These are phyloP conservation scores for Amanita brunnescens DNA, from an alignment of 768 basidiomycete species.

Conservation along the genomic window DNA sequence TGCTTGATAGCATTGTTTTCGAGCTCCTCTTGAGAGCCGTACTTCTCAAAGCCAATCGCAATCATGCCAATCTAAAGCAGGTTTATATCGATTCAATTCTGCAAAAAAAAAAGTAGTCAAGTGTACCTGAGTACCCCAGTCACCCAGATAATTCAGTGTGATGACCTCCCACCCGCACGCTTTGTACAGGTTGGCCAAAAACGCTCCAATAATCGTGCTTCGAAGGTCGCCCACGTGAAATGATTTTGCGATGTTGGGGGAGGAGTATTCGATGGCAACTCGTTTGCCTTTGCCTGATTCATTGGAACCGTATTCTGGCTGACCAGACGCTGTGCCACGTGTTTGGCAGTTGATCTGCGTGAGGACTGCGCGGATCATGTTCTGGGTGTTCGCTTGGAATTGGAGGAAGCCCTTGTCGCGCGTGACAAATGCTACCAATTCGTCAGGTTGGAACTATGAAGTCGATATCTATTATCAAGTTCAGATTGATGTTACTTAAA, in stretches of 20 bases:
- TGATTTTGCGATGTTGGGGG: conserved; percentile 95
- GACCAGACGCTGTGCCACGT: conserved; percentile 45
- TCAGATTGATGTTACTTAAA: not conserved
- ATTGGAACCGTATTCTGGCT: conserved; percentile 79
- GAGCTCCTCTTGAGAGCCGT: conserved; percentile 79
- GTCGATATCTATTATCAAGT: not conserved
- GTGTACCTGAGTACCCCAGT: conserved; percentile 94
- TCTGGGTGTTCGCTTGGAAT: conserved; percentile 62
- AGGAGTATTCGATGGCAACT: conserved; percentile 85
- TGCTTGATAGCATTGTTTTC: conserved; percentile 90
- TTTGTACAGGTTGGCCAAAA: conserved; percentile 84
- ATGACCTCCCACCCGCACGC: conserved; percentile 91
- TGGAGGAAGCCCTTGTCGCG: conserved; percentile 77
- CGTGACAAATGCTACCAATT: conserved; percentile 61
- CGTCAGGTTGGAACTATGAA: conserved; percentile 82
- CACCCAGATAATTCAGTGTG: conserved; percentile 90
- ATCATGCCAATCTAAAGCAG: conserved; percentile 77
- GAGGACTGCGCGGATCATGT: conserved; percentile 58
- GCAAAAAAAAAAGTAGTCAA: not conserved
- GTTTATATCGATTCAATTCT: not conserved
- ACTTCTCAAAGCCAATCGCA: conserved; percentile 85
- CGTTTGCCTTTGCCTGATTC: conserved; percentile 72
- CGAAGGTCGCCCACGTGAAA: conserved; percentile 97
- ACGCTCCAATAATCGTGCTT: conserved; percentile 97
- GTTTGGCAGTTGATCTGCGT: conserved; percentile 69